These are phyloP conservation scores for Drosera capensis DNA, from an alignment of 148 eudicot genomes.

Conservation along the genomic window DNA sequence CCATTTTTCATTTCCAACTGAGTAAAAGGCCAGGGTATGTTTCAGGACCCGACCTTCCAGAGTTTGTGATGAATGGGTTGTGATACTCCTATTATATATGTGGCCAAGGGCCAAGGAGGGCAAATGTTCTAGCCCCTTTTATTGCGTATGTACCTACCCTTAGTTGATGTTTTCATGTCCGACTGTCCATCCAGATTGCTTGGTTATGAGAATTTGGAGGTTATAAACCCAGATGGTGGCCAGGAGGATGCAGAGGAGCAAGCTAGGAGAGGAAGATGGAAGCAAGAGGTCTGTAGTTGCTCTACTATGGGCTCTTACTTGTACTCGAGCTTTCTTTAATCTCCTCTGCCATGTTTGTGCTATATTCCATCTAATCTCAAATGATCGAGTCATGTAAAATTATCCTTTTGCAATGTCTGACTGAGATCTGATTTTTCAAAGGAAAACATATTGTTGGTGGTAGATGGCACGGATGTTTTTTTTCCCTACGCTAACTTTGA, in stretches of 20 bases:
- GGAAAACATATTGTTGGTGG: too few species aligned
- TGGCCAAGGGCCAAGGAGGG: too few species aligned
- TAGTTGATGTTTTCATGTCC: not conserved
- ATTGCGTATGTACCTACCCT: not conserved
- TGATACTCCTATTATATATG: too few species aligned
- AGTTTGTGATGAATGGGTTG: not conserved
- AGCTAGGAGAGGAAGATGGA: constrained; percentile 26
- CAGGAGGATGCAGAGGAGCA: constrained; percentile 21
- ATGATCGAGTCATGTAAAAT: too few species aligned
- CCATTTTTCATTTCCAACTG: not conserved
- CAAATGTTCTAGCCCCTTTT: too few species aligned
- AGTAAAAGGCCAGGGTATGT: too few species aligned
- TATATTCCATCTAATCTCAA: not conserved
- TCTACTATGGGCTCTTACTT: too few species aligned
- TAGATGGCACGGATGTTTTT: too few species aligned
- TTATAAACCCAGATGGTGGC: constrained; percentile 24
- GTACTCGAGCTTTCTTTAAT: not conserved
- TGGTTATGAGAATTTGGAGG: constrained; percentile 19
- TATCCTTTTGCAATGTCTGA: too few species aligned
- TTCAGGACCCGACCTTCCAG: not conserved
- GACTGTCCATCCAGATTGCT: constrained; percentile 8
- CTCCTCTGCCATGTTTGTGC: not conserved
- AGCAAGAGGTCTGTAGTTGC: constrained; percentile 19
- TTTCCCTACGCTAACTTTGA: too few species aligned
- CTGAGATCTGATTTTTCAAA: too few species aligned